Base-by-base conservation (phyloP, 306 rosid species). In the Prosopis cineraria region DNA sequence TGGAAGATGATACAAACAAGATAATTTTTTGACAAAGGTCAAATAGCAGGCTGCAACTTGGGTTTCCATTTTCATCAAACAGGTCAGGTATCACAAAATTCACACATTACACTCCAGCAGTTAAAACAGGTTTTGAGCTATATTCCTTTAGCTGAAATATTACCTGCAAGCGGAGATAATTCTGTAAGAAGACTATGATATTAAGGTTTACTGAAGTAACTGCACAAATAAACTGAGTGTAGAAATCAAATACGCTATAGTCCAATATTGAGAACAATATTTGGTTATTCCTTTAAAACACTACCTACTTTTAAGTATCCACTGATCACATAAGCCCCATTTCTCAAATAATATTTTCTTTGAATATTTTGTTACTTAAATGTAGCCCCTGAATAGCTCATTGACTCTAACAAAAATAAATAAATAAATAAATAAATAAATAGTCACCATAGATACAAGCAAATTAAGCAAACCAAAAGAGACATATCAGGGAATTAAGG, bases 21-120 rank as follows among this genome's bases (percentile, higher is more conserved):
- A 72, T 74, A 10, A 4, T 66, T 53, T 80, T 82, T 82, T 82
- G 43, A 74, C 66, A 75, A 22, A 80, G 56, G 79, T 77, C 73
- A 83, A 78, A 53, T 66, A 82, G 53, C 75, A 77, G 58, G 88
- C 85, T 76, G 84, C 83, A 68, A 84, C 81, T 73, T 82, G 89
- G 62, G 78, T 79, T 65, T 85, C 80, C 90, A 90, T 90, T 75
- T 85, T 81, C 25, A 36, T 25, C 11, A 66, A 80, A 70, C 53
- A 11, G 73, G 52, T 81, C 80, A 74, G 62, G 55, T 72, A 76
- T 74, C 82, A 52, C 53, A 10, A 72, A 62, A 53, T 79, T 64
- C 84, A 68, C 44, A 59, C 81, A 73, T 83, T 40, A 75, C 80
- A 63, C 76, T 77, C 77, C 80, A 71, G 30, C 47, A 79, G 80